Percentiles rank a stretch among this genome's conserved stretches.
phyloP scores from a whole-genome alignment of 805 yeast species.

The Yarrowia sp. region DNA sequence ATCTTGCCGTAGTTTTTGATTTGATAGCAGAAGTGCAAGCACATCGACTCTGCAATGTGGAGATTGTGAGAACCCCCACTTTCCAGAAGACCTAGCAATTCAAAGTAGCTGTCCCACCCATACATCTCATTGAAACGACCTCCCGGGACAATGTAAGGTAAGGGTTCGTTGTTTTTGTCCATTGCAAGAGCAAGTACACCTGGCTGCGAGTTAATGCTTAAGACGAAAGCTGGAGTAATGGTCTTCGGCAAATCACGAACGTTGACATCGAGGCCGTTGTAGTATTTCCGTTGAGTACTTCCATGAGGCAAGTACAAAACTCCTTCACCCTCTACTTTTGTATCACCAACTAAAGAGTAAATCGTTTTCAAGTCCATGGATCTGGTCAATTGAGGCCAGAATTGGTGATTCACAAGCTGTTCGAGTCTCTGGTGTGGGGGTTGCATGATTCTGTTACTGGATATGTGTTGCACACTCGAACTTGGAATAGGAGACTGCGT shows the following conservation, averaged over 20 bases:
- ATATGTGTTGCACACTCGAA: not conserved
- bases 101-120: constrained; percentile 98
- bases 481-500: no score
- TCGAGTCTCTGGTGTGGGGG: constrained; percentile 82
- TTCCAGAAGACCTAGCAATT: constrained; percentile 77
- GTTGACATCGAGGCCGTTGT: constrained; percentile 61
- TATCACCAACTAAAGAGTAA: constrained; percentile 74
- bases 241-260: constrained; percentile 78
- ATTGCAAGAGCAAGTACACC: constrained; percentile 86
- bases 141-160: constrained; percentile 95
- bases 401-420: constrained; percentile 74
- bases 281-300: constrained; percentile 76
- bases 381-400: constrained; percentile 83
- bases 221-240: constrained; percentile 78
- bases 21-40: constrained; percentile 89
- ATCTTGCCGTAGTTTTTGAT: constrained; percentile 90
- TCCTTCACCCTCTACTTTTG: constrained; percentile 75
- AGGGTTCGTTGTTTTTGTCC: constrained; percentile 59
- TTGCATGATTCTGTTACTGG: constrained; percentile 52
- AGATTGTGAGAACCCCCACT: constrained; percentile 57
- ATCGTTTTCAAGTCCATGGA: constrained; percentile 67
- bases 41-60: constrained; percentile 85
- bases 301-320: constrained; percentile 81
- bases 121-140: constrained; percentile 96
- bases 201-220: constrained; percentile 78